Percentiles rank a stretch among this genome's conserved stretches.
Conservation (phyloP, 2,329 filamentous ascomycete species). For the Ambrosiella cleistominuta region DNA sequence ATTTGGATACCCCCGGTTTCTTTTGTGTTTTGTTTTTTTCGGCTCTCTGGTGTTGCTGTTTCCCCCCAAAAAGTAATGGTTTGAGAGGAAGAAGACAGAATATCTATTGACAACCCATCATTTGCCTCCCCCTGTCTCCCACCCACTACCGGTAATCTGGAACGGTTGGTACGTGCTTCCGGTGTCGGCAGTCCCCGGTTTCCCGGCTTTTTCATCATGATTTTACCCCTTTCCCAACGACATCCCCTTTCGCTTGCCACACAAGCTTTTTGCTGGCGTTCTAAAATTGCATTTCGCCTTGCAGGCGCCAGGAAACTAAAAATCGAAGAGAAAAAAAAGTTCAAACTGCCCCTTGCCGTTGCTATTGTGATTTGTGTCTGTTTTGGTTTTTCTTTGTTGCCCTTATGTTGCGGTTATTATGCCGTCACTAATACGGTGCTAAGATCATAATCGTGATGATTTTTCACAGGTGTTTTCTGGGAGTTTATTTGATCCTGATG, state of each 20-base stretch:
- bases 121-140: background rate
- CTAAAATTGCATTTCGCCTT: background rate
- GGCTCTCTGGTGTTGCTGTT: background rate
- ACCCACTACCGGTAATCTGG: background rate
- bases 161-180: background rate
- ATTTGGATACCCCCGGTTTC: conserved; percentile 9
- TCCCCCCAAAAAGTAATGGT: background rate
- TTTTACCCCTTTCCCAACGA: background rate
- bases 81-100: background rate
- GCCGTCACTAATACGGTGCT: too few species aligned
- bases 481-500: too few species aligned
- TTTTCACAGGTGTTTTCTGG: too few species aligned
- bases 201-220: background rate
- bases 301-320: conserved; percentile 11
- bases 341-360: conserved; percentile 8
- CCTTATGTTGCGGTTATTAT: background rate
- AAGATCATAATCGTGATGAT: too few species aligned
- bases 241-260: background rate
- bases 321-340: conserved; percentile 13
- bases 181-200: background rate
- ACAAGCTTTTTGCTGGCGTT: conserved; percentile 1
- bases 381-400: background rate
- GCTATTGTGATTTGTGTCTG: background rate
- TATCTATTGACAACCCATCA: background rate
- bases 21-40: conserved; percentile 4